phyloP scores from a whole-genome alignment of 2,329 filamentous ascomycete genomes.

The Pseudohalonectria lignicola region DNA sequence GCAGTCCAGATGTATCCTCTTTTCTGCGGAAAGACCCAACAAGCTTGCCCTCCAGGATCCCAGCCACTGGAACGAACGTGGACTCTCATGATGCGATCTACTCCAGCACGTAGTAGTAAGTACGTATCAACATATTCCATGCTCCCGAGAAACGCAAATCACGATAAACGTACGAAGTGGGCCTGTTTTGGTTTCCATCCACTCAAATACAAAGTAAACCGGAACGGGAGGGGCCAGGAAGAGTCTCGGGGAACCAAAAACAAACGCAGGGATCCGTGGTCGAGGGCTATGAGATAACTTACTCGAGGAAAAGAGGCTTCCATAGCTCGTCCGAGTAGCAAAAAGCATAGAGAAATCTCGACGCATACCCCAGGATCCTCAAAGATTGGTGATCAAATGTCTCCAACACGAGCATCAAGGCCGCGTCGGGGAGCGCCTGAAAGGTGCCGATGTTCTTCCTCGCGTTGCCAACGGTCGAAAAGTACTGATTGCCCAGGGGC shows the following conservation, averaged over 20 bases:
- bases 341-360: slow-evolving; percentile 80
- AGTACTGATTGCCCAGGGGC: slow-evolving; percentile 72
- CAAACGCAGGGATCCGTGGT: no score
- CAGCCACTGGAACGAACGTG: slow-evolving; percentile 51
- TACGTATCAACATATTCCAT: no score
- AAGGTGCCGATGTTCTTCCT: slow-evolving; percentile 57
- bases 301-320: slow-evolving; percentile 78
- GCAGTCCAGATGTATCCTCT: slow-evolving; percentile 55
- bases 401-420: slow-evolving; percentile 67
- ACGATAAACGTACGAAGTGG: no score
- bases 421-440: slow-evolving; percentile 64
- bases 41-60: slow-evolving; percentile 79
- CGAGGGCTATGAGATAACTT: no score
- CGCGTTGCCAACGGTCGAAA: slow-evolving; percentile 55
- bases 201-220: no score
- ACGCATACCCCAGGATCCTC: slow-evolving; percentile 60
- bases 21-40: slow-evolving; percentile 41
- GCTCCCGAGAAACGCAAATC: no score
- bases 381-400: slow-evolving; percentile 55
- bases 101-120: slow-evolving; percentile 6
- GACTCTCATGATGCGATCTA: slow-evolving; percentile 19
- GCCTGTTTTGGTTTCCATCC: no score
- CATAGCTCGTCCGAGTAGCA: slow-evolving; percentile 77
- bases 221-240: no score
- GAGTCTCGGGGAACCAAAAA: no score